Conservation (phyloP, 169 alveolate species). For the Perkinsus marinus region DNA sequence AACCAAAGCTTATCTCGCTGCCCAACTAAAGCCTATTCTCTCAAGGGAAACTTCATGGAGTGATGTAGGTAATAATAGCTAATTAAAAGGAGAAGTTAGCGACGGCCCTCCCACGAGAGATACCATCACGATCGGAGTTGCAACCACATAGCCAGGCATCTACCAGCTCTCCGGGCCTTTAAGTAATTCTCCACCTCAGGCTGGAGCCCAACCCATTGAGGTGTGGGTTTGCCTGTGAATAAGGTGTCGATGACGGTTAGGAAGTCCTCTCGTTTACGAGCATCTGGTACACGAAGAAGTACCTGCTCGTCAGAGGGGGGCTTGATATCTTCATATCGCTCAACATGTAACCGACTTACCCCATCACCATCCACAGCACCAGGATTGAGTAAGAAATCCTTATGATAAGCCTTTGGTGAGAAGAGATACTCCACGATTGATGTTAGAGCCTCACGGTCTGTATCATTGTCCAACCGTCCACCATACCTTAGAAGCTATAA, state of each 20-base stretch:
- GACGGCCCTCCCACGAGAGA: not conserved
- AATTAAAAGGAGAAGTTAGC: not conserved
- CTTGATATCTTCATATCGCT: no score
- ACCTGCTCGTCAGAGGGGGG: no score
- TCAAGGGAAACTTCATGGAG: not conserved
- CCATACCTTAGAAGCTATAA: constrained; percentile 75
- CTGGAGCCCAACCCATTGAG: not conserved
- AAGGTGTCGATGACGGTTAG: not conserved
- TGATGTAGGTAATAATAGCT: not conserved
- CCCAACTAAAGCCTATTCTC: no score
- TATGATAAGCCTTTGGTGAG: constrained; percentile 59
- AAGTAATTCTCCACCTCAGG: not conserved
- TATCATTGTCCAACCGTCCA: constrained; percentile 82
- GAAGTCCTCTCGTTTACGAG: not conserved
- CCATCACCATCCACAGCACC: not conserved
- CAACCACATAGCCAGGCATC: not conserved
- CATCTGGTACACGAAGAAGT: not conserved
- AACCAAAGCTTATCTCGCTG: no score
- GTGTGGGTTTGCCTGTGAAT: not conserved
- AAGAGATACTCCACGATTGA: constrained; percentile 72
- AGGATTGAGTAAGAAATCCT: constrained; percentile 38
- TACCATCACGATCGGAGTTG: not conserved
- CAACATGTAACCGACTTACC: not conserved
- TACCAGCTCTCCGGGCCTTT: not conserved
- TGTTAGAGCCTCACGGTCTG: constrained; percentile 69